Conservation (phyloP, 345 rosid species). For the Erodium maritimum region DNA sequence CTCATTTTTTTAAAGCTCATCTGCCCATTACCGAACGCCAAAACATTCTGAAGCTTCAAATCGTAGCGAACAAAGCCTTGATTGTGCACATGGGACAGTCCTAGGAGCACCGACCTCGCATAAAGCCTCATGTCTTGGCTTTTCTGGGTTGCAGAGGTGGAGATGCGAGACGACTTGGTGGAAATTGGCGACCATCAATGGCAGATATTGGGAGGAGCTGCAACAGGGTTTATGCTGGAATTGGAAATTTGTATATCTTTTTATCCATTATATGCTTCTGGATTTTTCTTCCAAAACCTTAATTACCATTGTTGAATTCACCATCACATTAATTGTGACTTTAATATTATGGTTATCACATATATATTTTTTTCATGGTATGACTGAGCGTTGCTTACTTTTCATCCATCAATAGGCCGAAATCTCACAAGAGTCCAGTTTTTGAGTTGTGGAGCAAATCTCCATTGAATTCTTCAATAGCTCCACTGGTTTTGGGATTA, state of each 20-base stretch:
- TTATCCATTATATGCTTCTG: slow-evolving; percentile 22
- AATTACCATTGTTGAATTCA: slow-evolving; percentile 23
- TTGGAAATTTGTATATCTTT: slow-evolving; percentile 27
- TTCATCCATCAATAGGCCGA: slow-evolving; percentile 29
- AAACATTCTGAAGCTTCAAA: no score
- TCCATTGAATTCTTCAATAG: slow-evolving; percentile 11
- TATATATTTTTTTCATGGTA: slow-evolving; percentile 2
- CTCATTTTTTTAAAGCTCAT: no score
- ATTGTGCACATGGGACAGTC: no score
- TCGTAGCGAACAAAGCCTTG: no score
- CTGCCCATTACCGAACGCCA: no score
- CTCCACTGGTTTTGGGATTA: background rate
- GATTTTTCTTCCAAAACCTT: slow-evolving; percentile 29
- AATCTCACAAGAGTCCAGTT: slow-evolving; percentile 39
- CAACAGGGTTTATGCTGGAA: slow-evolving; percentile 28
- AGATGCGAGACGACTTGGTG: no score
- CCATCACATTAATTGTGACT: slow-evolving; percentile 10
- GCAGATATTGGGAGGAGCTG: no score
- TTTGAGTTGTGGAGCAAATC: slow-evolving; percentile 36
- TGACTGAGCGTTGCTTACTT: background rate
- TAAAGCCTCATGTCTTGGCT: no score
- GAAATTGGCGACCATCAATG: no score
- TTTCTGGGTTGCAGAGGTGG: no score
- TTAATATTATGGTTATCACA: background rate
- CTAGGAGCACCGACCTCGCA: no score